Conservation (phyloP, 495 filamentous ascomycete species). For the Evernia prunastri region DNA sequence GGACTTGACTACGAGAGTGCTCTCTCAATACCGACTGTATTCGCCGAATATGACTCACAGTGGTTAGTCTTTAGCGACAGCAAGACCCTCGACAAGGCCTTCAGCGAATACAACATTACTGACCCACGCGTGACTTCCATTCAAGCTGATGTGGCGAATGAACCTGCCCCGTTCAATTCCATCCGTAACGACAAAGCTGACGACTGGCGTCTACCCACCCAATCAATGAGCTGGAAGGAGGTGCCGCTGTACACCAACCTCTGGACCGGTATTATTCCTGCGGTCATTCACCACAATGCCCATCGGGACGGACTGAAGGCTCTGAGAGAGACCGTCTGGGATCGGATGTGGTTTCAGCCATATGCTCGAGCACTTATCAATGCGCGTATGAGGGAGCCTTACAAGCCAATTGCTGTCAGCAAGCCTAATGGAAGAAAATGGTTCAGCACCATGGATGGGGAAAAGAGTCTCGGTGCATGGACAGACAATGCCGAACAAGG, state of each 20-base stretch:
- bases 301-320: constrained; percentile 12
- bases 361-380: constrained; percentile 9
- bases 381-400: constrained; percentile 3
- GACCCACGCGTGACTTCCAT: not conserved
- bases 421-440: not conserved
- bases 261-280: constrained; percentile 18
- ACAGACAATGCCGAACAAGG: constrained; percentile 15
- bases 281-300: constrained; percentile 17
- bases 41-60: constrained; percentile 15
- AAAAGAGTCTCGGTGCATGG: constrained; percentile 12
- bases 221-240: constrained; percentile 11
- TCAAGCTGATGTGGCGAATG: constrained; percentile 10
- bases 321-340: constrained; percentile 16
- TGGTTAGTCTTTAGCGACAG: constrained; percentile 16
- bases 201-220: not conserved
- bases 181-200: not conserved
- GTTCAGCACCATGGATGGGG: constrained; percentile 6
- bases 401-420: constrained; percentile 5
- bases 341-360: constrained; percentile 16
- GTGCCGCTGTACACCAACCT: constrained; percentile 18
- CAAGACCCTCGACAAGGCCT: constrained; percentile 4
- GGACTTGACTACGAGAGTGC: constrained; percentile 17
- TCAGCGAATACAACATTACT: constrained; percentile 9
- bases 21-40: constrained; percentile 15
- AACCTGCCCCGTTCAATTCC: constrained; percentile 1